Evolutionary conservation across 1,284 basidiomycete species (phyloP).

Genomic region (Tilletiaria anomala): DNA sequence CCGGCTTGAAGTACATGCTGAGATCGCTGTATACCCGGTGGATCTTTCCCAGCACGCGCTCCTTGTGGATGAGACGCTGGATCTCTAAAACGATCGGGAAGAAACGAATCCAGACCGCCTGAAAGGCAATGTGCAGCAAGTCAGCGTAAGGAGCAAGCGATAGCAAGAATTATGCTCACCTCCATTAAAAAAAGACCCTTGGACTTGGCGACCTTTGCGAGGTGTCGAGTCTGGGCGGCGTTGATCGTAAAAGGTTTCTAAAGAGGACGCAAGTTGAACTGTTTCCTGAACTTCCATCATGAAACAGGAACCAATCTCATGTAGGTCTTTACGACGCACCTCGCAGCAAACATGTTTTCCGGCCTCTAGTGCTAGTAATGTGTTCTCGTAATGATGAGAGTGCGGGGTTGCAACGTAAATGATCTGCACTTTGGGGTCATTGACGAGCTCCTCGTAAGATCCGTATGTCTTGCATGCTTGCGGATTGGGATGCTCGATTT

Average conservation of each 20-base stretch:
- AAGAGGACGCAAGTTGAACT: not conserved
- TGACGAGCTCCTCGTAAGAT: conserved; percentile 61
- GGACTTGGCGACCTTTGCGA: conserved; percentile 55
- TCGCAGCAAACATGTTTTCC: conserved; percentile 58
- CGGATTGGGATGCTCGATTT: conserved; percentile 38
- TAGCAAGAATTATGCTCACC: too few species aligned
- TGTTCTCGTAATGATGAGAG: conserved; percentile 65
- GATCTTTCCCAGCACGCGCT: conserved; percentile 16
- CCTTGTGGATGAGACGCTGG: conserved; percentile 13
- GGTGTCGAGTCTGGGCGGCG: conserved; percentile 45
- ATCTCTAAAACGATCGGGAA: conserved; percentile 21
- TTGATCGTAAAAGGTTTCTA: conserved; percentile 45
- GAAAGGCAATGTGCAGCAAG: too few species aligned
- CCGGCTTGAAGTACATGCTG: conserved; percentile 11
- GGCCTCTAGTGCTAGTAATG: conserved; percentile 58
- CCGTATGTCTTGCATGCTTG: conserved; percentile 55
- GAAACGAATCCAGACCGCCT: conserved; percentile 28
- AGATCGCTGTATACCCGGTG: conserved; percentile 16
- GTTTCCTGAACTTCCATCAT: not conserved
- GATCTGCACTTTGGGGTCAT: conserved; percentile 49
- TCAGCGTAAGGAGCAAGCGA: too few species aligned
- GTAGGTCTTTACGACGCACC: too few species aligned
- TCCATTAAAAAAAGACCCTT: conserved; percentile 7
- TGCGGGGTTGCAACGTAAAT: conserved; percentile 60
- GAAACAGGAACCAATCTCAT: too few species aligned